A percentile compares a stretch with the other conserved stretches of the same genome.
Evolutionary conservation across 108 stramenopile genomes (phyloP).

Genomic region (Skeletonema costatum): DNA sequence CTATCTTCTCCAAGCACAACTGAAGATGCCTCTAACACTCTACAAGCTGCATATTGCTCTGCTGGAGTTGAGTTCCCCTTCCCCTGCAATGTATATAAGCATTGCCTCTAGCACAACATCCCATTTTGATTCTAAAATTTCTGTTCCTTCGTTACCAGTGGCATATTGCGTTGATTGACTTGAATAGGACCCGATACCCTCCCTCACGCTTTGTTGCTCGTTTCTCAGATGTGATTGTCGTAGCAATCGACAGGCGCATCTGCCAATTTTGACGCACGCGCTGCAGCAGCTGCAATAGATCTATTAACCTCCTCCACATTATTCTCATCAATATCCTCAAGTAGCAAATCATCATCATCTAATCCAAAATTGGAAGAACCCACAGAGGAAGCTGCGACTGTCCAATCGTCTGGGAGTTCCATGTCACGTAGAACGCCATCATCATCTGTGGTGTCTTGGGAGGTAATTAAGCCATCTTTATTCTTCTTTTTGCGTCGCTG

Average conservation of each 20-base stretch:
- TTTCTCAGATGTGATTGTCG: slow-evolving; percentile 56
- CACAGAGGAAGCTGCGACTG: slow-evolving; percentile 23
- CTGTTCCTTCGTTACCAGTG: slow-evolving; percentile 34
- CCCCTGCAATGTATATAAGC: slow-evolving; percentile 35
- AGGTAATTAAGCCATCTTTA: slow-evolving; percentile 2
- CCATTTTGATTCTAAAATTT: slow-evolving; percentile 29
- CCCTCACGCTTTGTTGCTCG: slow-evolving; percentile 68
- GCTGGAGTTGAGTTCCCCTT: slow-evolving; percentile 51
- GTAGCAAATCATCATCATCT: neutral
- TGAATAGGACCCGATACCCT: slow-evolving; percentile 56
- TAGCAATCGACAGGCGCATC: slow-evolving; percentile 33
- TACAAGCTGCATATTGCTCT: slow-evolving; percentile 89
- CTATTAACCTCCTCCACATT: neutral
- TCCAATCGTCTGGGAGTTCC: slow-evolving; percentile 38
- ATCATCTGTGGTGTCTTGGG: slow-evolving; percentile 1
- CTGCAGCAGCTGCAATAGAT: slow-evolving; percentile 3
- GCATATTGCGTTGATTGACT: slow-evolving; percentile 72
- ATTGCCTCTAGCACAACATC: slow-evolving; percentile 29
- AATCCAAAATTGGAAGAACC: slow-evolving; percentile 1
- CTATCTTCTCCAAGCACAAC: slow-evolving; percentile 60
- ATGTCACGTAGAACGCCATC: slow-evolving; percentile 10
- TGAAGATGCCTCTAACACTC: slow-evolving; percentile 71
- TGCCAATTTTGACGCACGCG: slow-evolving; percentile 19
- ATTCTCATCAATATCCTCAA: slow-evolving; percentile 5
- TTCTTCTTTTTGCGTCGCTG: slow-evolving; percentile 7